These are phyloP conservation scores for Castanospermum australe DNA, from an alignment of 306 rosid genomes.

Conservation along the genomic window DNA sequence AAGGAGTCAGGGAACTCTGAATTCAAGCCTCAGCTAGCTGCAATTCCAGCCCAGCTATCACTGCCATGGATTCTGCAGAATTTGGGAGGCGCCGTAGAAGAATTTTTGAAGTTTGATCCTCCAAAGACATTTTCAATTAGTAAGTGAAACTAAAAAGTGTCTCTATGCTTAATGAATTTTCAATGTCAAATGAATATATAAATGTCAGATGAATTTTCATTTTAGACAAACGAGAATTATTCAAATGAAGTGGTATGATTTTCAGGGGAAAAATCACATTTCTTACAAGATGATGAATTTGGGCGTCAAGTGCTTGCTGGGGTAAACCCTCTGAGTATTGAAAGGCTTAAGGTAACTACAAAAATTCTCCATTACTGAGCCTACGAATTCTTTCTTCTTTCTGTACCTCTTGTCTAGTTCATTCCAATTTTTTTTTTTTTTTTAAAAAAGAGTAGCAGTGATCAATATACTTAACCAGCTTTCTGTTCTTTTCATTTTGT, in stretches of 20 bases:
- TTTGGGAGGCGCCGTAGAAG: constrained; percentile 12
- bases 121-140: constrained; percentile 37
- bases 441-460: not conserved
- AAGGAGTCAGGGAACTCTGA: not conserved
- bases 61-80: constrained; percentile 8
- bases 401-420: too few species aligned
- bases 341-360: constrained; percentile 37
- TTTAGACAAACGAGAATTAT: too few species aligned
- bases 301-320: constrained; percentile 48
- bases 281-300: constrained; percentile 40
- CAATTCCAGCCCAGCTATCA: not conserved
- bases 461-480: too few species aligned
- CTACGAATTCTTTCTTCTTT: too few species aligned
- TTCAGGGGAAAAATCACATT: constrained; percentile 33
- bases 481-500: not conserved
- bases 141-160: not conserved
- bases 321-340: constrained; percentile 37
- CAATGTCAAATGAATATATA: too few species aligned
- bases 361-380: too few species aligned
- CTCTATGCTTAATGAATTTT: not conserved
- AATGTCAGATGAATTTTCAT: too few species aligned
- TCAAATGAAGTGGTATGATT: not conserved
- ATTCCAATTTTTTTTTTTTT: too few species aligned
- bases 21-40: not conserved
- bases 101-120: constrained; percentile 40